A percentile compares a stretch with the other conserved stretches of the same genome.
Conservation (phyloP, 192 early-diverging fungal species). For the Dispira parvispora region DNA sequence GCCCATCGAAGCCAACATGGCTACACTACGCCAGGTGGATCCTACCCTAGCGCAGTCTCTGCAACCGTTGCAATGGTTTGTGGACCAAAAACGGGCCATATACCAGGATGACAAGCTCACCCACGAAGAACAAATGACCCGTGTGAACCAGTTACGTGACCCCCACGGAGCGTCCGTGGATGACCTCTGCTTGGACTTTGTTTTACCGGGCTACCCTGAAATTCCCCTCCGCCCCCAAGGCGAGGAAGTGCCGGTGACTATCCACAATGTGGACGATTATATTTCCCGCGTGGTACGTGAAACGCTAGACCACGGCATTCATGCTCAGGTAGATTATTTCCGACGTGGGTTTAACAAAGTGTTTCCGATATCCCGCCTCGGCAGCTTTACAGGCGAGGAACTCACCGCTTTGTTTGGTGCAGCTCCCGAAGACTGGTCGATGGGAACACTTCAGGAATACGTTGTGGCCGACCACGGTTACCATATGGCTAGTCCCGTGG, state of each 20-base stretch:
- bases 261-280: slow-evolving; percentile 71
- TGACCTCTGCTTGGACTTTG: slow-evolving; percentile 72
- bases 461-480: slow-evolving; percentile 83
- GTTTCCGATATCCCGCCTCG: slow-evolving; percentile 51
- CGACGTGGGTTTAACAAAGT: slow-evolving; percentile 61
- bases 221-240: slow-evolving; percentile 45
- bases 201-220: slow-evolving; percentile 60
- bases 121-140: slow-evolving; percentile 22
- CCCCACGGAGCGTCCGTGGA: slow-evolving; percentile 29
- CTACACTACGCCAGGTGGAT: slow-evolving; percentile 40
- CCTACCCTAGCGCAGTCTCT: slow-evolving; percentile 47
- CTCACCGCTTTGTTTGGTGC: slow-evolving; percentile 51
- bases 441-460: slow-evolving; percentile 39
- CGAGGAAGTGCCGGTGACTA: slow-evolving; percentile 44
- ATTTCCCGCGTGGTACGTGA: slow-evolving; percentile 42
- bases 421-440: slow-evolving; percentile 60
- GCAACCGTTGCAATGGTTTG: slow-evolving; percentile 42
- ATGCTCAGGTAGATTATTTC: slow-evolving; percentile 59
- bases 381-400: slow-evolving; percentile 55
- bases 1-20: slow-evolving; percentile 11
- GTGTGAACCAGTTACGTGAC: slow-evolving; percentile 31
- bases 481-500: slow-evolving; percentile 41
- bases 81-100: slow-evolving; percentile 35
- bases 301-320: slow-evolving; percentile 47
- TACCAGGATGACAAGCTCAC: slow-evolving; percentile 31